Evolutionary conservation across 1,284 basidiomycete species (phyloP).

Genomic region (Meira nashicola): DNA sequence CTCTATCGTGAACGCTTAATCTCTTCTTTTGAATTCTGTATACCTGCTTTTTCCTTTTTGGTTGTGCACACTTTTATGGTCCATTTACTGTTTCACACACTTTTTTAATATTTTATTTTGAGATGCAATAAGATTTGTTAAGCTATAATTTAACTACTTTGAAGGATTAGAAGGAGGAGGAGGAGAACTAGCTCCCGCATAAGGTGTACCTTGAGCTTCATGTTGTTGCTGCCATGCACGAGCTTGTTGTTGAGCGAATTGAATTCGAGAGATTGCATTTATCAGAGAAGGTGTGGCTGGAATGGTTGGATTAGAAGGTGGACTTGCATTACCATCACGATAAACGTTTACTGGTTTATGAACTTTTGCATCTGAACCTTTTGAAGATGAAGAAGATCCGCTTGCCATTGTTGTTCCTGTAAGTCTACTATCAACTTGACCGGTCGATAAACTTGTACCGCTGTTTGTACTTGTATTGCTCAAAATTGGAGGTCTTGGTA

Average conservation of each 20-base stretch:
- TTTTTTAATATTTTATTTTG: not conserved
- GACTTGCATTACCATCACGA: slow-evolving; percentile 9
- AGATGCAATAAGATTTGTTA: not conserved
- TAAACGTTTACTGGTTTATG: slow-evolving; percentile 20
- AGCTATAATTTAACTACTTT: not conserved
- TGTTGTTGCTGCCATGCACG: slow-evolving; percentile 21
- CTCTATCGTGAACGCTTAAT: not conserved
- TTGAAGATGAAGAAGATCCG: not conserved
- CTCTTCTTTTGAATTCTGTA: not conserved
- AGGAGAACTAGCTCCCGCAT: not conserved
- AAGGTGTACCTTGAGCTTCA: not conserved
- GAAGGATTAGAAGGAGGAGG: not conserved
- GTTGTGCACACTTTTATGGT: not conserved
- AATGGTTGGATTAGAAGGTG: slow-evolving; percentile 18
- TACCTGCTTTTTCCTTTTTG: not conserved
- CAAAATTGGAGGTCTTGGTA: slow-evolving; percentile 4
- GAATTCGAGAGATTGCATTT: slow-evolving; percentile 42
- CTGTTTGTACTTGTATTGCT: slow-evolving; percentile 7
- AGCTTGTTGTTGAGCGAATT: slow-evolving; percentile 40
- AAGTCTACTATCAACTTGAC: too few species aligned
- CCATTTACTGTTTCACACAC: not conserved
- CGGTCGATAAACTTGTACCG: slow-evolving; percentile 14
- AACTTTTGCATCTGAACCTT: not conserved
- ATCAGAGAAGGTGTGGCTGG: slow-evolving; percentile 39
- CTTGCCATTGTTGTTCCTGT: slow-evolving; percentile 1